Conservation (phyloP, 2,329 filamentous ascomycete species). For the Penicillium hesseltinei region DNA sequence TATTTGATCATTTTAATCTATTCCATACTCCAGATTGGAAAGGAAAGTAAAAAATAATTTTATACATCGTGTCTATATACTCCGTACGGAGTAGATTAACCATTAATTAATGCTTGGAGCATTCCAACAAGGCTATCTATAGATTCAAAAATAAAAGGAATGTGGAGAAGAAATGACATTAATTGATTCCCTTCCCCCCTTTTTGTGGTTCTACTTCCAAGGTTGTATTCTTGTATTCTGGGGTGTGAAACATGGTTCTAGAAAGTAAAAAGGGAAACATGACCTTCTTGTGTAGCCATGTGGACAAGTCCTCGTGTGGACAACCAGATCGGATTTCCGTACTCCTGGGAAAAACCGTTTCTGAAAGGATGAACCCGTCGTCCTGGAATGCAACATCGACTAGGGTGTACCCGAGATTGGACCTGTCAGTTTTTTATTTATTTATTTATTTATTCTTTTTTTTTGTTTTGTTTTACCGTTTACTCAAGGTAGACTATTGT, state of each 20-base stretch:
- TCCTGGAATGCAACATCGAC: constrained; percentile 27
- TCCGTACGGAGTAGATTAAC: background rate
- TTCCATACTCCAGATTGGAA: constrained; percentile 13
- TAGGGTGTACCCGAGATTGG: constrained; percentile 27
- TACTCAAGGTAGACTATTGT: constrained; percentile 12
- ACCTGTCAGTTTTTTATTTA: constrained; percentile 20
- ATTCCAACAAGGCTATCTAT: background rate
- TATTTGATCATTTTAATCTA: constrained; percentile 17
- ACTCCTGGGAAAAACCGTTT: constrained; percentile 26
- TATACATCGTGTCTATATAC: background rate
- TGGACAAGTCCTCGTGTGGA: constrained; percentile 25
- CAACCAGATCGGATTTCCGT: constrained; percentile 22
- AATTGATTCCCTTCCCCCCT: background rate
- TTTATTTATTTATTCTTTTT: background rate
- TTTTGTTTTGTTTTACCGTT: background rate
- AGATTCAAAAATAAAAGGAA: background rate
- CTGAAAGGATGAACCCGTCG: constrained; percentile 20
- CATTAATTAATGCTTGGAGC: background rate
- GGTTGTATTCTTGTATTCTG: background rate
- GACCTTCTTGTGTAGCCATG: constrained; percentile 14
- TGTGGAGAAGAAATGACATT: background rate
- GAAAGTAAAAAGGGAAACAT: background rate
- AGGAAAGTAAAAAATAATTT: background rate
- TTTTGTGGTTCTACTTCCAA: background rate
- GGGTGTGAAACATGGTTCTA: background rate